Evolutionary conservation across 352 stramenopile genomes (phyloP).

Genomic region (Phytophthora melonis): DNA sequence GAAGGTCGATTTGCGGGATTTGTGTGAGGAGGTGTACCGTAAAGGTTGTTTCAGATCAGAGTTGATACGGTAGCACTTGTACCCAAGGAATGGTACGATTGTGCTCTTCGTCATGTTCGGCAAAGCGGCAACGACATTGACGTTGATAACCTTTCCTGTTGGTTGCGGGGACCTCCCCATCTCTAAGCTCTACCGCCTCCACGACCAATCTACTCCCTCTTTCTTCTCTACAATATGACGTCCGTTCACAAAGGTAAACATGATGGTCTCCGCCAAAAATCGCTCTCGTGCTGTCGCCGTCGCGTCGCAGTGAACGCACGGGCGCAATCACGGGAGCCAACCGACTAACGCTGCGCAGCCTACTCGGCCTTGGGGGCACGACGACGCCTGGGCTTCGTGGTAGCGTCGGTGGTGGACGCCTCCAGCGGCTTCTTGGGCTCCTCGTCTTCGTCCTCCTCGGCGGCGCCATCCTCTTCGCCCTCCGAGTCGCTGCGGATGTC

Average conservation of each 20-base stretch:
- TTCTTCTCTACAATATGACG: constrained; percentile 38
- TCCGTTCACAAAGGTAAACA: constrained; percentile 9
- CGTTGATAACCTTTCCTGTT: constrained; percentile 16
- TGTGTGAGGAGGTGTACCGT: not conserved
- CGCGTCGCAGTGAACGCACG: constrained; percentile 15
- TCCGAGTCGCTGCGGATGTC: constrained; percentile 87
- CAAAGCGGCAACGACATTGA: no score
- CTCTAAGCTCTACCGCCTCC: constrained; percentile 44
- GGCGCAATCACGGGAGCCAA: constrained; percentile 31
- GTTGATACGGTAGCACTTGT: not conserved
- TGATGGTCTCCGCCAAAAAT: constrained; percentile 18
- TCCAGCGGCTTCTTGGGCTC: constrained; percentile 26
- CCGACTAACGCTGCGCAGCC: constrained; percentile 5
- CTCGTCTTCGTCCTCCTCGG: constrained; percentile 32
- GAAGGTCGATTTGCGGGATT: no score
- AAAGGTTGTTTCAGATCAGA: not conserved
- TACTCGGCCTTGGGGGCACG: constrained; percentile 78
- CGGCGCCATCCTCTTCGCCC: constrained; percentile 49
- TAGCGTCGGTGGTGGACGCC: constrained; percentile 24
- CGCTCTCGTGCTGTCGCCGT: not conserved
- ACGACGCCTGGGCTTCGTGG: constrained; percentile 60
- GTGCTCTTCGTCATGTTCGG: not conserved
- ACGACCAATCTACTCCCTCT: constrained; percentile 23
- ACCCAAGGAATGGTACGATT: not conserved
- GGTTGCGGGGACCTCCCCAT: constrained; percentile 21